These are phyloP conservation scores for Saccharomycopsis microspora DNA, from an alignment of 805 yeast species.

Conservation along the genomic window DNA sequence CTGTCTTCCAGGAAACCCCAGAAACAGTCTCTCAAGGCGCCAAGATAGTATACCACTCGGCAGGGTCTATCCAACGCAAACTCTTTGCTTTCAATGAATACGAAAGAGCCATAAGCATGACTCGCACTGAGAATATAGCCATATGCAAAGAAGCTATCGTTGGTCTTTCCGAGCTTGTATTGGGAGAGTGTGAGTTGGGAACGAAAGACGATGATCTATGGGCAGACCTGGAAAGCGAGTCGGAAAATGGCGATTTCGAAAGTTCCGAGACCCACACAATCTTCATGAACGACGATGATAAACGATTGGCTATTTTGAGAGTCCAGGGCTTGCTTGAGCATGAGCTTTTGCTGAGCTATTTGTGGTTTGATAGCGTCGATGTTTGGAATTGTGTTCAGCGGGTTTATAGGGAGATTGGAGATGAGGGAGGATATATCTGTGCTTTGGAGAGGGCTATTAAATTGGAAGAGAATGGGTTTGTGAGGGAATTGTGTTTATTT, in stretches of 20 bases:
- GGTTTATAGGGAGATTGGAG: constrained; percentile 8
- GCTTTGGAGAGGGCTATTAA: constrained; percentile 11
- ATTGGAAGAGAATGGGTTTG: constrained; percentile 7
- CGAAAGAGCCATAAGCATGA: constrained; percentile 27
- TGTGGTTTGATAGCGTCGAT: constrained; percentile 5
- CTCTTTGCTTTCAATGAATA: constrained; percentile 43
- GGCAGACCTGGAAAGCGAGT: neutral
- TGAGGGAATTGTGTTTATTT: constrained; percentile 8
- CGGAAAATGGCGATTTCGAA: neutral
- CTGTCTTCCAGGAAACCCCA: constrained; percentile 31
- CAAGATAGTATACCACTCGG: neutral
- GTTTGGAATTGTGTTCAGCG: constrained; percentile 8
- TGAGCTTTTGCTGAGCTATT: constrained; percentile 10
- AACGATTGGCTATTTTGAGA: constrained; percentile 6
- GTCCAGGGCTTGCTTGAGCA: constrained; percentile 10
- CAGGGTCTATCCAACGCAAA: neutral
- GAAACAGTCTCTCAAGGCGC: constrained; percentile 5
- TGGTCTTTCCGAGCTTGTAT: constrained; percentile 41
- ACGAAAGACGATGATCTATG: neutral
- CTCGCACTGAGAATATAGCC: neutral
- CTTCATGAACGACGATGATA: constrained; percentile 9
- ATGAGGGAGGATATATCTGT: constrained; percentile 2
- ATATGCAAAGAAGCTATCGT: constrained; percentile 41
- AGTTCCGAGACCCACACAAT: neutral
- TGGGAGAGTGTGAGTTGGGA: constrained; percentile 28